Base-by-base conservation (phyloP, 2,329 filamentous ascomycete genomes). In the Myriosclerotinia duriaeana region DNA sequence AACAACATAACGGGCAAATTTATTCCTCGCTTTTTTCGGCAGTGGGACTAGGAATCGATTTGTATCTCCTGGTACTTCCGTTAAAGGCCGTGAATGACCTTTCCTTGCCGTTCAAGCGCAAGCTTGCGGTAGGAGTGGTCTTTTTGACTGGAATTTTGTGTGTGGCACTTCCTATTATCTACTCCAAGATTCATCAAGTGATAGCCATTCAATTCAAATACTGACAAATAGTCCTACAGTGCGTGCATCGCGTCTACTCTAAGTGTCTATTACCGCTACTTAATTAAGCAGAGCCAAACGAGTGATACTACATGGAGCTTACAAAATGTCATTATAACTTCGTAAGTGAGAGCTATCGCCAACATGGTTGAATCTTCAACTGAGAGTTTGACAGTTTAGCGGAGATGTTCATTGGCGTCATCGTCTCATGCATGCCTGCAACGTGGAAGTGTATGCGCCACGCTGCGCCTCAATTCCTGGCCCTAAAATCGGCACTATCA, bases 381-480 rank as follows among this genome's bases (percentile, higher is more conserved):
- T 17, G 15, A 46, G 5, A 46, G 5, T 20, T 2, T 7, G 15
- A 34, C 3, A 59, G 40, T 2, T 15, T 46, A 2, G 26, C 40
- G 4, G 26, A 59, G 30, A 46, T 59, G 6, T 46, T 59, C 17
- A 36, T 36, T 11, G 55, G 26, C 26, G 40, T 59, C 2, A 59
- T 59, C 6, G 7, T 46, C 40, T 59, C 40, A 1, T 59, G 55
- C 14, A 59, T 59, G 55, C 17, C 55, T 8, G 40, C 55, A 46
- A 59, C 40, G 2, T 59, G 40, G 40, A 46, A 46, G 2, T 30
- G 42, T n/a, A 17, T 59, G 0, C 26, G 40, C 30, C 40, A 46
- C 9, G 15, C 7, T 8, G n/a, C 34, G 5, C 17, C 40, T 4
- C 26, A 46, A 12, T 59, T 59, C 40, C 5, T 59, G 1, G 40